A percentile compares a stretch with the other conserved stretches of the same genome.
These are phyloP conservation scores for Yarrowia divulgata DNA, from an alignment of 805 yeast species.

Conservation along the genomic window DNA sequence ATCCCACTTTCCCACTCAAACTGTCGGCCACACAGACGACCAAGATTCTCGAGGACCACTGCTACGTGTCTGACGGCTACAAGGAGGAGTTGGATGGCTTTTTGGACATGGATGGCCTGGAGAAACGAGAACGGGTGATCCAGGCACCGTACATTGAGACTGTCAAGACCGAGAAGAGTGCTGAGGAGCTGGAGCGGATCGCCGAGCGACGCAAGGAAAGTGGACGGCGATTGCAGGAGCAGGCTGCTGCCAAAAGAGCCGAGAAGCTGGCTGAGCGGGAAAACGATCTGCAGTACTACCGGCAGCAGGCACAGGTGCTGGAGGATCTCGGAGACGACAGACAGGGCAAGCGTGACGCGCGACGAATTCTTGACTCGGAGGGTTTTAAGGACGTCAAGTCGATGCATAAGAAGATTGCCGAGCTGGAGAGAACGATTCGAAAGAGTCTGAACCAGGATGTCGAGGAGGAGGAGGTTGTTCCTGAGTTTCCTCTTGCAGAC, in stretches of 20 bases:
- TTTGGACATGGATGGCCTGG: conserved; percentile 69
- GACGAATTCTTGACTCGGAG: conserved; percentile 66
- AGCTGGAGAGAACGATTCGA: conserved; percentile 72
- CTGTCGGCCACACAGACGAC: conserved; percentile 69
- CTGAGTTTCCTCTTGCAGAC: conserved; percentile 76
- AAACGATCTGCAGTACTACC: conserved; percentile 76
- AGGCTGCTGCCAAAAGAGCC: conserved; percentile 81
- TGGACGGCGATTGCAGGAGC: conserved; percentile 89
- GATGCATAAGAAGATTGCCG: conserved; percentile 67
- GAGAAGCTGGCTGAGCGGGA: conserved; percentile 84
- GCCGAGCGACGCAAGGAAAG: conserved; percentile 83
- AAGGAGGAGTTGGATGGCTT: conserved; percentile 63
- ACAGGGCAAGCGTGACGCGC: conserved; percentile 59
- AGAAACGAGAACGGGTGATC: conserved; percentile 71
- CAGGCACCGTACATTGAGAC: conserved; percentile 79
- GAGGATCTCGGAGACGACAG: conserved; percentile 57
- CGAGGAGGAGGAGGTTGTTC: conserved; percentile 61
- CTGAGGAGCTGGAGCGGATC: conserved; percentile 78
- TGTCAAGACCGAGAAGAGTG: conserved; percentile 73
- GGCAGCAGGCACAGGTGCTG: conserved; percentile 52
- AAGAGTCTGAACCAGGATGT: conserved; percentile 69
- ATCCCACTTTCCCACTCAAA: conserved; percentile 88
- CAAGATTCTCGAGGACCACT: conserved; percentile 72
- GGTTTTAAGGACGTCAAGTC: conserved; percentile 81
- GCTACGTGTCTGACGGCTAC: conserved; percentile 78